Evolutionary conservation across 352 stramenopile species (phyloP), one percentile per base, ranked within the genome.

Genomic region (Sclerospora graminicola): DNA sequence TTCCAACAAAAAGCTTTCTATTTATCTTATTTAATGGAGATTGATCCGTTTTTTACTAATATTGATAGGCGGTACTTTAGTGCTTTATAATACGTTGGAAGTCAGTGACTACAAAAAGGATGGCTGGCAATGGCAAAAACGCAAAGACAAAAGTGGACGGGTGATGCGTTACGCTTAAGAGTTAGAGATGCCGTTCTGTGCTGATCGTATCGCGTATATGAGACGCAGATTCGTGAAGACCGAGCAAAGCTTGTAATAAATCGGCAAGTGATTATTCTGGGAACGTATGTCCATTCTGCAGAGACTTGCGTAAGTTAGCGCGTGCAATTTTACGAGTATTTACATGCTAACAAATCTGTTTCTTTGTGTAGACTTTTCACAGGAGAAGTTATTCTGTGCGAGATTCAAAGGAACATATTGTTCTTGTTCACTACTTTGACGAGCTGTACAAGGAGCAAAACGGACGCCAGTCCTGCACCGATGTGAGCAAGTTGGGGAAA

Each of bases 361-460:
- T 32, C n/a, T 43, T 27, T 0, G 19, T 41, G 18, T 29, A 89
- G 78, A 86, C 74, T 2, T 92, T 92, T 42, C 81, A 92, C 54
- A 63, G 81, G 16, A 75, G 81, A n/a, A 88, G 71, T 50, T 92
- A 92, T 46, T 73, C 64, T 7, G 47, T 92, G 31, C 75, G 81
- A 21, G 75, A 87, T 45, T 70, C 62, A 1, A 63, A 81, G 8
- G 60, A 80, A 15, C 61, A 68, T 24, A 66, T 89, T 26, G 68
- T 92, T 15, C 74, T 92, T n/a, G 81, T 92, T 2, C 81, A 92
- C 43, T 92, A 92, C 60, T 85, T 92, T 56, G 75, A 91, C 27
- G 77, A 90, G 57, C 48, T 61, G 3, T 62, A 82, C 50, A 89
- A 85, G 53, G 37, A 57, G 14, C 23, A 24, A 14, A 31, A 35